Base-by-base conservation (phyloP, 306 rosid species). In the Corylus americana region DNA sequence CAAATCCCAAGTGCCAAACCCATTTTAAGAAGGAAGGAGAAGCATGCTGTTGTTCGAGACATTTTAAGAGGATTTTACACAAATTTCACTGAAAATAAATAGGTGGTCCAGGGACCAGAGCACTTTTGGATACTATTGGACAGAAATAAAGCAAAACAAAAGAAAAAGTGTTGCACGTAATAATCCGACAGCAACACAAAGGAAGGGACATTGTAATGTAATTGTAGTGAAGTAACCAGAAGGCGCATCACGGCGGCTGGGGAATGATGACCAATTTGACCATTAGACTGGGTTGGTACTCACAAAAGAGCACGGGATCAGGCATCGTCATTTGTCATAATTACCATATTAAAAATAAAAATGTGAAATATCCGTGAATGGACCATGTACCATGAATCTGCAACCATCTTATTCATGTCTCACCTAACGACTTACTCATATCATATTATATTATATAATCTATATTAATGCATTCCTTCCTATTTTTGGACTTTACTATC, bases 351-450 rank as follows among this genome's bases (percentile, higher is more conserved):
- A 42, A 42, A 42, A 39, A 39, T 3, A 39, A 20, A 68, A 69
- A 16, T 45, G 70, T 76, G 87, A 78, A 70, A 61, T 39, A 45
- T 66, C n/a, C 51, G 31, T 55, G 42, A 77, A 77, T 18, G 25
- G 92, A 80, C 97, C 64, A 82, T 47, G 74, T 91, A 62, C 97
- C 61, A 85, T 88, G 93, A 85, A 91, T 88, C 90, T 85, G 89
- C 86, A 55, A 70, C 53, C 88, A 86, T 91, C 45, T 42, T 42
- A 42, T 42, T 42, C 92, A 83, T 7, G 69, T 66, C 78, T 31
- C 45, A 86, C 93, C 93, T 83, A 86, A 91, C 84, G 18, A 20
- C 1, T 66, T 74, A 31, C 35, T 31, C 35, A 31, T 31, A 31
- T 31, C 35, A 31, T 31, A 31, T 31, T 31, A 31, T 31, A 31